Evolutionary conservation across 1,139 yeast species (phyloP), one percentile per base, ranked within the genome.

Genomic region (Ashbya aceris): DNA sequence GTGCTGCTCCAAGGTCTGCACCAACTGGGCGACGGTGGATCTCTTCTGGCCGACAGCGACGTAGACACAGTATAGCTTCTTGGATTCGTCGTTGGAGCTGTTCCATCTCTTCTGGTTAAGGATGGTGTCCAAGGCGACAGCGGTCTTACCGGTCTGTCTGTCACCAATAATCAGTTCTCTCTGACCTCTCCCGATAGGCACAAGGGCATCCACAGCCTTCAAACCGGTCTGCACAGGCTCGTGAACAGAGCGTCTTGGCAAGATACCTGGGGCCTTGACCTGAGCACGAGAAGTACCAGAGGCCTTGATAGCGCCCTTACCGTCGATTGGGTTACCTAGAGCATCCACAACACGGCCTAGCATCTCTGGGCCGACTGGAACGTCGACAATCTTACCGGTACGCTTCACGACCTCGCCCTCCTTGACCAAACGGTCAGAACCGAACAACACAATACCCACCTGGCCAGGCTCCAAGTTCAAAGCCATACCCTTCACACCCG

Each of bases 401-500:
- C 98, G 89, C 84, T 91, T 93, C 68, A 91, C 98, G 67, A 95
- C 82, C 74, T 93, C 96, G 76, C 98, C 98, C 77, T 93, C 97
- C 77, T 87, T 89, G 72, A 93, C 97, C 60, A 82, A 79, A 71
- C 96, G 82, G 73, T 93, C 99, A 56, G 97, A 89, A 77, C 98
- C 98, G 78, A 93, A 93, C 74, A 93, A 78, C 76, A 93, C 99
- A 68, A 91, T 80, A 85, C 99, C 99, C 71, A 93, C 98, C 76
- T 91, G 97, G 71, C 95, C 96, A 62, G 98, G 95, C 76, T 93
- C 98, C 82, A 93, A 84, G 83, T 93, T 93, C 70, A 93, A 80
- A 66, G 98, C 98, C 99, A 93, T 93, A 83, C 98, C 99, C 76
- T 89, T 87, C 65, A 91, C 97, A 78, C 99, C 98, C 49, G 98